Conservation (phyloP, 768 basidiomycete genomes). For the Hygrocybe punicea region DNA sequence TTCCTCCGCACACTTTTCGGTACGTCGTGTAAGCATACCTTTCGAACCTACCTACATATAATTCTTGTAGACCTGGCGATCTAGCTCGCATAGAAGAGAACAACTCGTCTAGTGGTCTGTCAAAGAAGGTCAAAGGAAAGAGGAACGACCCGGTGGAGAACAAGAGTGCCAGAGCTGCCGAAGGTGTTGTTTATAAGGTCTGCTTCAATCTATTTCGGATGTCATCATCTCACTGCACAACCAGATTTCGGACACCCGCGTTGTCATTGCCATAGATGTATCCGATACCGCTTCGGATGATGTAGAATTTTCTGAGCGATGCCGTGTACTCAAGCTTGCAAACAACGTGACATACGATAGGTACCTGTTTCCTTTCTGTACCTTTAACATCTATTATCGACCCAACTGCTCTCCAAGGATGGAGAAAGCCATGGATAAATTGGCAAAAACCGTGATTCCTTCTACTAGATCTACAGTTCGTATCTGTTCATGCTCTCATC, state of each 20-base stretch:
- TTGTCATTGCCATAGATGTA: constrained; percentile 74
- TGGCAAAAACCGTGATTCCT: constrained; percentile 47
- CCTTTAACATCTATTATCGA: background rate
- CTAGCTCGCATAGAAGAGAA: constrained; percentile 81
- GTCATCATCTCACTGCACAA: background rate
- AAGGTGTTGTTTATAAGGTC: constrained; percentile 89
- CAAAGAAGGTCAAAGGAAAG: constrained; percentile 46
- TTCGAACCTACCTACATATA: background rate
- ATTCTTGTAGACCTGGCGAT: constrained; percentile 69
- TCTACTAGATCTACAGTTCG: background rate
- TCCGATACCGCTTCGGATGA: constrained; percentile 59
- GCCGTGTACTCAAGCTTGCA: constrained; percentile 82
- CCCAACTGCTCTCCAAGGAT: constrained; percentile 51
- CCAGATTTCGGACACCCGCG: constrained; percentile 76
- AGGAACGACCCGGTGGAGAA: constrained; percentile 35
- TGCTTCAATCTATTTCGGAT: constrained; percentile 2
- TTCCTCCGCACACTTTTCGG: constrained; percentile 89
- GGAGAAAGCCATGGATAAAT: constrained; percentile 73
- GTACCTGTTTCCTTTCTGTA: constrained; percentile 29
- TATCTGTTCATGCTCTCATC: constrained; percentile 7
- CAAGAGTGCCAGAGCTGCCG: constrained; percentile 44
- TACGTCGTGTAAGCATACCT: constrained; percentile 23
- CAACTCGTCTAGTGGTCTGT: constrained; percentile 37
- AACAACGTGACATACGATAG: constrained; percentile 91
- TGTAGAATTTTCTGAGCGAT: constrained; percentile 79